These are phyloP conservation scores for Aquilaria agallochum DNA, from an alignment of 441 rosid species.

Conservation along the genomic window DNA sequence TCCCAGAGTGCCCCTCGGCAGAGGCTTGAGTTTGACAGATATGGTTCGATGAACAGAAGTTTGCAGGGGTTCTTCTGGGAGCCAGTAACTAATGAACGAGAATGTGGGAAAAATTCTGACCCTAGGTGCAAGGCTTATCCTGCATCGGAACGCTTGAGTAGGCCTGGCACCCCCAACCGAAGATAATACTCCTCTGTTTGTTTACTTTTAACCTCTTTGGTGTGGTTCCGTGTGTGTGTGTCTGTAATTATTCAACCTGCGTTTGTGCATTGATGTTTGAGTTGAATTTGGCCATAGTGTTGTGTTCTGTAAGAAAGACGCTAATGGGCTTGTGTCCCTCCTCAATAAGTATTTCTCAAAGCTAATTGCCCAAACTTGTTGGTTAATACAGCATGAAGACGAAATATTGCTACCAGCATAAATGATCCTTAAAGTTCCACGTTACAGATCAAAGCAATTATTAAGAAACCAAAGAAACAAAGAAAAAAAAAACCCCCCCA, in stretches of 20 bases:
- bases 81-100: constrained; percentile 29
- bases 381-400: too few relatives aligned
- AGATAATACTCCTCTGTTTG: constrained; percentile 25
- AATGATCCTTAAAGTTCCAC: too few relatives aligned
- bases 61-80: constrained; percentile 35
- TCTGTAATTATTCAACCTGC: too few relatives aligned
- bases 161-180: constrained; percentile 24
- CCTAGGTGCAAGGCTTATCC: constrained; percentile 21
- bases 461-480: too few relatives aligned
- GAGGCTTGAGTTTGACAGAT: constrained; percentile 43
- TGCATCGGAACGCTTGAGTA: constrained; percentile 24
- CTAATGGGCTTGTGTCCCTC: too few relatives aligned
- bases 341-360: too few relatives aligned
- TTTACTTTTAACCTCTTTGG: background rate
- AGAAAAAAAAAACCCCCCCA: too few relatives aligned
- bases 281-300: constrained; percentile 22
- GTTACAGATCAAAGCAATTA: too few relatives aligned
- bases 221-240: background rate
- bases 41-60: constrained; percentile 29
- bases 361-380: too few relatives aligned
- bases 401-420: too few relatives aligned
- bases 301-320: too few relatives aligned
- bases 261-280: constrained; percentile 12
- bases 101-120: constrained; percentile 29
- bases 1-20: constrained; percentile 78